phyloP scores from a whole-genome alignment of 805 yeast genomes.

The Kazachstania africana region DNA sequence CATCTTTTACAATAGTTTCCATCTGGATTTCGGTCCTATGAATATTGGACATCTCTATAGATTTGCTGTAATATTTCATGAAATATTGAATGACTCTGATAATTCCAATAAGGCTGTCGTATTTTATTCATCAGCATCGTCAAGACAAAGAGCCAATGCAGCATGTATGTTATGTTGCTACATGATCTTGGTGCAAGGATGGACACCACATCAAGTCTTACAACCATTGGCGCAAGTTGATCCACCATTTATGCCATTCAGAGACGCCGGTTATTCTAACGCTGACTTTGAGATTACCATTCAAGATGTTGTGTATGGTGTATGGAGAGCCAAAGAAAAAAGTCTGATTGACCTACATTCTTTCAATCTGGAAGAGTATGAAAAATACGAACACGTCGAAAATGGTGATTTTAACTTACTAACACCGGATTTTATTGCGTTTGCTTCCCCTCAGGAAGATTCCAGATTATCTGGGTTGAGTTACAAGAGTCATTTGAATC shows the following conservation, averaged over 20 bases:
- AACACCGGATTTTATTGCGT: slow-evolving; percentile 90
- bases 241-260: slow-evolving; percentile 87
- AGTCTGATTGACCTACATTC: slow-evolving; percentile 75
- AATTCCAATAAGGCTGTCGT: slow-evolving; percentile 85
- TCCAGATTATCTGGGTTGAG: slow-evolving; percentile 18
- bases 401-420: slow-evolving; percentile 92
- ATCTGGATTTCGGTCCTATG: slow-evolving; percentile 91
- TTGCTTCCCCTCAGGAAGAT: slow-evolving; percentile 89
- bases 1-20: slow-evolving; percentile 88
- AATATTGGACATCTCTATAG: slow-evolving; percentile 89
- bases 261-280: slow-evolving; percentile 95
- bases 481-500: slow-evolving; percentile 35
- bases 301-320: slow-evolving; percentile 90
- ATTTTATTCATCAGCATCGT: slow-evolving; percentile 72
- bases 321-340: slow-evolving; percentile 95
- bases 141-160: slow-evolving; percentile 80
- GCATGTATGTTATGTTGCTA: slow-evolving; percentile 91
- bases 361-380: slow-evolving; percentile 88
- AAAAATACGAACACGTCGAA: slow-evolving; percentile 88
- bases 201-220: slow-evolving; percentile 97
- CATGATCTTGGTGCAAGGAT: slow-evolving; percentile 87
- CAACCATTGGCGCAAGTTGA: slow-evolving; percentile 88
- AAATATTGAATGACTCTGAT: slow-evolving; percentile 72
- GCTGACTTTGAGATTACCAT: slow-evolving; percentile 91
- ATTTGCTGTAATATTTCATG: slow-evolving; percentile 90